phyloP scores from a whole-genome alignment of 2,329 filamentous ascomycete species.

The Aspergillus aculeatus region DNA sequence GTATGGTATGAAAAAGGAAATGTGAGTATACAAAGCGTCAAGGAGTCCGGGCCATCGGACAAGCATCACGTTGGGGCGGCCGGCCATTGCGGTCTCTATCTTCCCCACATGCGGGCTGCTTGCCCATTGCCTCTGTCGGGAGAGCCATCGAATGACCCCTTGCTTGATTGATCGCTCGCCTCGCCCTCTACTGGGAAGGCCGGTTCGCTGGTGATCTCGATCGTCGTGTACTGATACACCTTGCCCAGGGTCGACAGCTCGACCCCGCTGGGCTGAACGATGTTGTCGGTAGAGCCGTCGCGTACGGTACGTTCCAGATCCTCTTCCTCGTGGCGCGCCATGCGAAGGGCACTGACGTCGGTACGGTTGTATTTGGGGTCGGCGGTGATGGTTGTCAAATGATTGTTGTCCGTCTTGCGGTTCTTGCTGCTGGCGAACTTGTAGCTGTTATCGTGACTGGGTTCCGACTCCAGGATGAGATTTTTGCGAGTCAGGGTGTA shows the following conservation, averaged over 20 bases:
- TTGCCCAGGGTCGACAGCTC: slow-evolving; percentile 38
- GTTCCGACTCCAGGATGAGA: slow-evolving; percentile 53
- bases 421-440: slow-evolving; percentile 30
- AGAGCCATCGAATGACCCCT: slow-evolving; percentile 20
- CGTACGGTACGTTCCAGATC: slow-evolving; percentile 31
- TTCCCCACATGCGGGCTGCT: slow-evolving; percentile 25
- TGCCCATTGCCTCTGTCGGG: slow-evolving; percentile 10
- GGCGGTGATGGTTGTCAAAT: slow-evolving; percentile 33
- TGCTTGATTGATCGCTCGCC: slow-evolving; percentile 29
- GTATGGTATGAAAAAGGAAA: background rate
- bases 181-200: slow-evolving; percentile 27
- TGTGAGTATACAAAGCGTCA: background rate
- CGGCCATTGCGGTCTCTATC: slow-evolving; percentile 12
- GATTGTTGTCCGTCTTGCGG: slow-evolving; percentile 30
- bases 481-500: slow-evolving; percentile 59
- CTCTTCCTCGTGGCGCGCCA: slow-evolving; percentile 17
- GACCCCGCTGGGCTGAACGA: slow-evolving; percentile 34
- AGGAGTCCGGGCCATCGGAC: background rate
- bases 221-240: slow-evolving; percentile 47
- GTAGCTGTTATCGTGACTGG: slow-evolving; percentile 38
- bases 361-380: slow-evolving; percentile 23
- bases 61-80: too few relatives aligned
- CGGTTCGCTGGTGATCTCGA: slow-evolving; percentile 42
- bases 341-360: slow-evolving; percentile 24
- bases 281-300: slow-evolving; percentile 49